Evolutionary conservation across 2,329 filamentous ascomycete species (phyloP), one percentile per base, ranked within the genome.

Genomic region (Camptophora hylomeconis): DNA sequence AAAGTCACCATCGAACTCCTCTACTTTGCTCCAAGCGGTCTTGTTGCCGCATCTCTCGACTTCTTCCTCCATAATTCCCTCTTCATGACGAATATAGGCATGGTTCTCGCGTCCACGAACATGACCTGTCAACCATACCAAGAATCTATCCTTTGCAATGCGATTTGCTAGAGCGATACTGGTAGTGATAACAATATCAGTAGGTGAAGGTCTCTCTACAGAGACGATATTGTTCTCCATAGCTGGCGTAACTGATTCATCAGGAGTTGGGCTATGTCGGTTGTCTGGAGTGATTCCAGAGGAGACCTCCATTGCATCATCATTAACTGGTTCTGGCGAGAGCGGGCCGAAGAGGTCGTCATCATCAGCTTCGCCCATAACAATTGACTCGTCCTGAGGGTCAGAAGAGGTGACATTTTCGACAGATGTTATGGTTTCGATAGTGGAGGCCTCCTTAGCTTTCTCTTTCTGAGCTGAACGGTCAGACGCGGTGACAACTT

Each of bases 161-260:
- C 40, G 37, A 26, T 45, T 45, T 5, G 42, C 42, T 14, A 27
- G 28, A 14, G 32, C 33, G 7, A 40, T 24, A n/a, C n/a, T n/a
- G n/a, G n/a, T n/a, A n/a, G n/a, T n/a, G n/a, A n/a, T n/a, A n/a
- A n/a, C n/a, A n/a, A n/a, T n/a, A n/a, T n/a, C n/a, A n/a, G n/a
- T n/a, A n/a, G n/a, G n/a, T n/a, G n/a, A n/a, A n/a, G n/a, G n/a
- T n/a, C n/a, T n/a, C n/a, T n/a, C n/a, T n/a, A n/a, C n/a, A n/a
- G n/a, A n/a, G 31, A 12, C 8, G 16, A 5, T 24, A 11, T 15
- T 26, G 8, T 20, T 26, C 20, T 12, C 6, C 13, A 19, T 5
- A 20, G 19, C 9, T 9, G 26, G 31, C 7, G 12, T 29, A 17
- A 27, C 23, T 10, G 28, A 15, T 14, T 13, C 25, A 10, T 10